Percentiles rank a stretch among this genome's conserved stretches.
phyloP scores from a whole-genome alignment of 176 grass and related monocot genomes.

The Chloris gayana region DNA sequence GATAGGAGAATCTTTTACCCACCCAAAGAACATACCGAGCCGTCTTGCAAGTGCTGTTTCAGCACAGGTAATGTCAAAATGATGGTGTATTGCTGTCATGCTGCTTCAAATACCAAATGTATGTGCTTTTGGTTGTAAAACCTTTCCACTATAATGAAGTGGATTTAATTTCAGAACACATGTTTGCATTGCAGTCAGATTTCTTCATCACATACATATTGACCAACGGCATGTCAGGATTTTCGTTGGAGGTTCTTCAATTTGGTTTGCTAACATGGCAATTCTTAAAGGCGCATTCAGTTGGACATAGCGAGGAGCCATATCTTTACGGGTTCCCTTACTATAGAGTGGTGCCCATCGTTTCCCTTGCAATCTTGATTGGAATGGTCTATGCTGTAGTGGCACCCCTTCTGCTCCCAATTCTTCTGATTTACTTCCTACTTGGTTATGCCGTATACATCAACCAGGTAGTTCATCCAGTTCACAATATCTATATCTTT shows the following conservation, averaged over 20 bases:
- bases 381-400: constrained; percentile 84
- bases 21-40: constrained; percentile 85
- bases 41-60: constrained; percentile 83
- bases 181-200: constrained; percentile 69
- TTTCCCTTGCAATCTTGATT: constrained; percentile 82
- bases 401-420: constrained; percentile 79
- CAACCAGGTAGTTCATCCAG: constrained; percentile 64
- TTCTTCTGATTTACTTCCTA: constrained; percentile 83
- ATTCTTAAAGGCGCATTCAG: constrained; percentile 48
- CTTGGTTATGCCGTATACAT: constrained; percentile 83
- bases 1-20: constrained; percentile 76
- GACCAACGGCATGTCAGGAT: constrained; percentile 89
- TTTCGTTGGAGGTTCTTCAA: constrained; percentile 89
- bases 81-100: neutral
- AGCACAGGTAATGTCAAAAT: constrained; percentile 62
- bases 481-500: neutral
- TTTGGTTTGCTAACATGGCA: constrained; percentile 74
- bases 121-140: neutral
- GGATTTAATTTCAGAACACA: neutral
- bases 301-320: constrained; percentile 51
- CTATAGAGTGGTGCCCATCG: constrained; percentile 75
- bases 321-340: constrained; percentile 84
- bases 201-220: constrained; percentile 98
- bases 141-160: neutral
- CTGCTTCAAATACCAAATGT: constrained; percentile 8